Base-by-base conservation (phyloP, 176 grass and related monocot species). In the Puya raimondii region DNA sequence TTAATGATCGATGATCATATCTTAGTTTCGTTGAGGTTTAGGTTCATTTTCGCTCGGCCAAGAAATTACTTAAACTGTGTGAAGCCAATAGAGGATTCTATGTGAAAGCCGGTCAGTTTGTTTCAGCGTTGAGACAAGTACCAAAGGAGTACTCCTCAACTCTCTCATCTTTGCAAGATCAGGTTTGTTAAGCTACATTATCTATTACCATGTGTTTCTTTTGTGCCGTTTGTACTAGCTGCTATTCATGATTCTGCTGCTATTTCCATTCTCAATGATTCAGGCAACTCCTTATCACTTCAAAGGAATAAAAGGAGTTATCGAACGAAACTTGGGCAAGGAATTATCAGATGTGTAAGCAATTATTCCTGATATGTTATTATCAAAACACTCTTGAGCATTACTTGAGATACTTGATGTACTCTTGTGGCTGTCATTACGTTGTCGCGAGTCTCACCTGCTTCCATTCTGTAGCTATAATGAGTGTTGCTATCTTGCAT, bases 81-180 rank as follows among this genome's bases (percentile, higher is more conserved):
- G 74, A 96, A 90, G 70, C 18, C 11, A 96, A 96, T 70, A 81
- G 87, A 74, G 89, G 93, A 0, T 96, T 96, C 82, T 96, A 96
- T 87, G 93, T 96, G 51, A 96, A 96, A 81, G 93, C 93, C 58
- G 93, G 89, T 64, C 93, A 96, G 69, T 96, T 81, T 85, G 84
- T 92, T 81, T 96, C 93, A 53, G 87, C 86, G 70, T 67, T 92
- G 67, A 92, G 86, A 80, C 93, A 96, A 82, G 84, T 90, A 48
- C 89, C 89, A 49, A 87, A 85, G 71, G 93, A 96, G 69, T 96
- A 92, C 73, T 72, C 84, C 63, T 90, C 93, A 74, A 87, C 80
- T 68, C 86, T 96, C 52, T 96, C 93, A 74, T 77, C 70, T 21
- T 79, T 92, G 69, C 89, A 96, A 83, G 93, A 96, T 72, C 86